A percentile compares a stretch with the other conserved stretches of the same genome.
phyloP scores from a whole-genome alignment of 768 basidiomycete genomes.

The Cyclocybe cylindracea region DNA sequence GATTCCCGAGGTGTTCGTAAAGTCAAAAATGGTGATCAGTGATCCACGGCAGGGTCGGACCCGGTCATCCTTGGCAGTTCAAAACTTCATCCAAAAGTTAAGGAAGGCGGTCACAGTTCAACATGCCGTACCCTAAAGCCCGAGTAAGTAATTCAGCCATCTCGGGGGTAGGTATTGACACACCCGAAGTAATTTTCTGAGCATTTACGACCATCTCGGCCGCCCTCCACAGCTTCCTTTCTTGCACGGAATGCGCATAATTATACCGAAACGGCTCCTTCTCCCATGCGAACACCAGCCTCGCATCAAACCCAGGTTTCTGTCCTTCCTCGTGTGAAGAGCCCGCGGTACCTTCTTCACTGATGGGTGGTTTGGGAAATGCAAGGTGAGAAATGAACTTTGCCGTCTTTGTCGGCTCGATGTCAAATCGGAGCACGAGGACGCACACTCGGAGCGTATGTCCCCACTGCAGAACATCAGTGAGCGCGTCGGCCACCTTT shows the following conservation, averaged over 20 bases:
- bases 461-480: slow-evolving; percentile 23
- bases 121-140: slow-evolving; percentile 13
- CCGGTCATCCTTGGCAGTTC: neutral
- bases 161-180: neutral
- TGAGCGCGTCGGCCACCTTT: slow-evolving; percentile 23
- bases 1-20: too few relatives aligned
- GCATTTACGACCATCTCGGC: slow-evolving; percentile 29
- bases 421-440: slow-evolving; percentile 35
- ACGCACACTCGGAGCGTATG: slow-evolving; percentile 28
- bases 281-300: slow-evolving; percentile 39
- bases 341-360: slow-evolving; percentile 2
- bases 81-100: slow-evolving; percentile 1
- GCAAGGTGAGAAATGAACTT: slow-evolving; percentile 14
- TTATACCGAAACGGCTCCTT: slow-evolving; percentile 38
- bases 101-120: slow-evolving; percentile 19
- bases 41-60: neutral
- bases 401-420: slow-evolving; percentile 19
- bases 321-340: slow-evolving; percentile 5
- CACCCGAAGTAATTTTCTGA: slow-evolving; percentile 22
- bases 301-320: slow-evolving; percentile 24
- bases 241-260: slow-evolving; percentile 35
- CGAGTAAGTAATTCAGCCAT: neutral
- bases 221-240: slow-evolving; percentile 32
- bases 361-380: slow-evolving; percentile 3
- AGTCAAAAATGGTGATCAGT: too few relatives aligned